Evolutionary conservation across 2,329 filamentous ascomycete genomes (phyloP).

Genomic region (Keithomyces neogunnii): DNA sequence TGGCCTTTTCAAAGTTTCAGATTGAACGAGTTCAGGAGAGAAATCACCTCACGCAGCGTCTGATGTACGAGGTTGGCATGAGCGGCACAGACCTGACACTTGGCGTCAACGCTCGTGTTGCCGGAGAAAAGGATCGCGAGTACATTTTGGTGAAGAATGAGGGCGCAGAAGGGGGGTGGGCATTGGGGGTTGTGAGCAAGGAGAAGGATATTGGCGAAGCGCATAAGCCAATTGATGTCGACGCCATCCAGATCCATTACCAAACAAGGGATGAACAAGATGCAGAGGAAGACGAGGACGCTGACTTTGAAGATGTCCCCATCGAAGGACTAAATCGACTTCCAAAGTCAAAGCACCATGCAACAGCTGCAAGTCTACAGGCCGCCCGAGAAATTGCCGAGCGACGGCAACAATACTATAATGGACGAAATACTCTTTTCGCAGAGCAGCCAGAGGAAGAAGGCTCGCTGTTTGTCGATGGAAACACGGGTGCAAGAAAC

Average conservation of each 20-base stretch:
- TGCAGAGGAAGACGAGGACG: conserved; percentile 63
- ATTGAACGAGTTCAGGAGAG: conserved; percentile 89
- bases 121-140: conserved; percentile 81
- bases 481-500: conserved; percentile 16
- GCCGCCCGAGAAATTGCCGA: conserved; percentile 16
- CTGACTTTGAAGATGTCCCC: conserved; percentile 86
- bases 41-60: conserved; percentile 85
- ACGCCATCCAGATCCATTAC: conserved; percentile 52
- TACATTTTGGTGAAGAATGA: conserved; percentile 96
- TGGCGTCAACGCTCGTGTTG: conserved; percentile 57
- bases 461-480: conserved; percentile 42
- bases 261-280: conserved; percentile 51
- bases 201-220: conserved; percentile 71
- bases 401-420: conserved; percentile 20
- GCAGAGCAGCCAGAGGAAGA: conserved; percentile 31
- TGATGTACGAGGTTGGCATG: conserved; percentile 95
- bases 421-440: conserved; percentile 9
- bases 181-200: conserved; percentile 82
- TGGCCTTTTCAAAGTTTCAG: conserved; percentile 95
- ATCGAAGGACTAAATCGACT: conserved; percentile 83
- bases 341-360: conserved; percentile 43
- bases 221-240: conserved; percentile 88
- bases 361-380: conserved; percentile 14
- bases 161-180: conserved; percentile 91
- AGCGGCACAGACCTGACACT: conserved; percentile 65